Percentiles rank a stretch among this genome's conserved stretches.
These are phyloP conservation scores for Puccinia novopanici DNA, from an alignment of 1,284 basidiomycete genomes.

Conservation along the genomic window DNA sequence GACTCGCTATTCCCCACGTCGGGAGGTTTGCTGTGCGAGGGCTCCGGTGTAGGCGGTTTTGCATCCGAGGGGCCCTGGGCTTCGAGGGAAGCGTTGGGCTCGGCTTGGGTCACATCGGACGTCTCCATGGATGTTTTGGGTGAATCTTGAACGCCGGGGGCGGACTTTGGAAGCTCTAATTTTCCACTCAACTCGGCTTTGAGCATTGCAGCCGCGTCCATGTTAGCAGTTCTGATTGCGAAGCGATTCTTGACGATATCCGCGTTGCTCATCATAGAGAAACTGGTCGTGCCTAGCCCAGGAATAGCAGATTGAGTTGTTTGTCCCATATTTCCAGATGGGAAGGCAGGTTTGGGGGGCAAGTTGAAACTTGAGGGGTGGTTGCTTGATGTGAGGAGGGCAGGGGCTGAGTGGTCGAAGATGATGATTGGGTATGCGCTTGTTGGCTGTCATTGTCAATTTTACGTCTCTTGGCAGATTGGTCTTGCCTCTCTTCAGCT, in stretches of 20 bases:
- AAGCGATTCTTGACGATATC: constrained; percentile 83
- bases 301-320: constrained; percentile 10
- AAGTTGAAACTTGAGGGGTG: constrained; percentile 14
- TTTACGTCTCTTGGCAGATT: constrained; percentile 28
- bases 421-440: constrained; percentile 11
- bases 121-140: constrained; percentile 51
- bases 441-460: constrained; percentile 28
- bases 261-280: constrained; percentile 61
- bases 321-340: constrained; percentile 42
- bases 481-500: constrained; percentile 65
- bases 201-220: constrained; percentile 89
- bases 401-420: background rate
- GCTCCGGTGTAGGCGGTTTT: constrained; percentile 59
- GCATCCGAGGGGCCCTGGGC: background rate
- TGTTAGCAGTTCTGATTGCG: constrained; percentile 89
- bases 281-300: constrained; percentile 28
- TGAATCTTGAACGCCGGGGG: constrained; percentile 51
- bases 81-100: constrained; percentile 32
- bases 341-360: constrained; percentile 30
- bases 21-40: constrained; percentile 61
- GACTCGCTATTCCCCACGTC: constrained; percentile 53
- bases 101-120: constrained; percentile 46
- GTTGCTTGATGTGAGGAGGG: constrained; percentile 5
- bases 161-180: constrained; percentile 48
- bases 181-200: constrained; percentile 82